Conservation (phyloP, 257 asterid species). For the Jacaranda mimosifolia region DNA sequence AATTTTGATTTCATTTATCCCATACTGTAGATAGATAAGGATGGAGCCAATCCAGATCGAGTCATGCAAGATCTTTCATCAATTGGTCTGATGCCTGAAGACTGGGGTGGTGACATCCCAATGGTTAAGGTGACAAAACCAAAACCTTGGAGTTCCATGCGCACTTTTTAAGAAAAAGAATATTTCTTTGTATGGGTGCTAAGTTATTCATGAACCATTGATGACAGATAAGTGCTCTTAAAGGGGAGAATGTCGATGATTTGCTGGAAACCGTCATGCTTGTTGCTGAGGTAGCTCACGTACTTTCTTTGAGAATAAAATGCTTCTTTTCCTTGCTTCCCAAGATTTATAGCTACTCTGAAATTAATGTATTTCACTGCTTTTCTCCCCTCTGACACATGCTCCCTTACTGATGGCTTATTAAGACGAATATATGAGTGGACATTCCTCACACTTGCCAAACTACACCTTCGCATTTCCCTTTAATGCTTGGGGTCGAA, state of each 20-base stretch:
- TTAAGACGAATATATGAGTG: not conserved
- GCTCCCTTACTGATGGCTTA: slow-evolving; percentile 26
- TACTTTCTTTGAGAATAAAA: slow-evolving; percentile 9
- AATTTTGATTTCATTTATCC: slow-evolving; percentile 31
- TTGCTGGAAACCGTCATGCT: slow-evolving; percentile 97
- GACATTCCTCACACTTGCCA: slow-evolving; percentile 10
- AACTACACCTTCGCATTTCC: slow-evolving; percentile 5
- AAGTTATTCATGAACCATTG: slow-evolving; percentile 35
- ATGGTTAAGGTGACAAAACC: slow-evolving; percentile 81
- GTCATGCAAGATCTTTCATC: slow-evolving; percentile 93
- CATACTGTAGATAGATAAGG: slow-evolving; percentile 78
- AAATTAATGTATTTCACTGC: slow-evolving; percentile 2
- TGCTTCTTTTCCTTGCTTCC: slow-evolving; percentile 22
- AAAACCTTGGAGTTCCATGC: slow-evolving; percentile 32
- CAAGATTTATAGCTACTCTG: not conserved
- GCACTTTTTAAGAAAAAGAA: not conserved
- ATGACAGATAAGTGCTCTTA: slow-evolving; percentile 94
- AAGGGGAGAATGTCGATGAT: slow-evolving; percentile 93
- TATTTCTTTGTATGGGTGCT: slow-evolving; percentile 35
- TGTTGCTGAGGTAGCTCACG: slow-evolving; percentile 87
- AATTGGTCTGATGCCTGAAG: slow-evolving; percentile 95
- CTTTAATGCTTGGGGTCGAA: not conserved
- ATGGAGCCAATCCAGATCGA: slow-evolving; percentile 91
- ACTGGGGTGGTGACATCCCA: slow-evolving; percentile 95
- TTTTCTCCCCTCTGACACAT: slow-evolving; percentile 13